These are phyloP conservation scores for Agrocybe chaxingu DNA, from an alignment of 768 basidiomycete genomes.

Conservation along the genomic window DNA sequence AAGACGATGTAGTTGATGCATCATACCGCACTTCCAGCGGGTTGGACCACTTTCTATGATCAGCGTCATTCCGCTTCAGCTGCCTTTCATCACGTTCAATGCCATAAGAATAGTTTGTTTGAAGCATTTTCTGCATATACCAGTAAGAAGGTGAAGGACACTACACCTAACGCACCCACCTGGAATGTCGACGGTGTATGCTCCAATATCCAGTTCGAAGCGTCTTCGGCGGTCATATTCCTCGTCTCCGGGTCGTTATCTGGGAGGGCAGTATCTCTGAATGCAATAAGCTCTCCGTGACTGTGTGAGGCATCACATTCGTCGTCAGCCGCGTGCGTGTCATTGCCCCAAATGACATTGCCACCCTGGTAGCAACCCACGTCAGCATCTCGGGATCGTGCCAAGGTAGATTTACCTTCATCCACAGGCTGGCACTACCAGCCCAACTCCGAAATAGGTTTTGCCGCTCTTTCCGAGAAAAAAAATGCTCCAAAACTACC, in stretches of 20 bases:
- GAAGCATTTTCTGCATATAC: slow-evolving; percentile 66
- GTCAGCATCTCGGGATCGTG: neutral
- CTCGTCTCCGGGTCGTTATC: slow-evolving; percentile 20
- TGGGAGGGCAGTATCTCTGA: slow-evolving; percentile 41
- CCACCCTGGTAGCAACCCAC: slow-evolving; percentile 55
- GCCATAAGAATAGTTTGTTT: slow-evolving; percentile 83
- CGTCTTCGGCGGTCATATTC: slow-evolving; percentile 80
- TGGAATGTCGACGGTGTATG: slow-evolving; percentile 84
- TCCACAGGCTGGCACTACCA: slow-evolving; percentile 91
- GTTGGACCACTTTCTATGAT: slow-evolving; percentile 89
- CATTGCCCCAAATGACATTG: slow-evolving; percentile 79
- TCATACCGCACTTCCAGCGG: slow-evolving; percentile 74
- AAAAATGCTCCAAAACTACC: slow-evolving; percentile 81
- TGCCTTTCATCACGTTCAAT: slow-evolving; percentile 73
- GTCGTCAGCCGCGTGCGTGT: slow-evolving; percentile 79
- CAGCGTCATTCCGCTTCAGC: slow-evolving; percentile 63
- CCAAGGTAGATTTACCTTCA: slow-evolving; percentile 55
- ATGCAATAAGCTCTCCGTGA: slow-evolving; percentile 83
- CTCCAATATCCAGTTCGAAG: slow-evolving; percentile 74
- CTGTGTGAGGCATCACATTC: slow-evolving; percentile 46
- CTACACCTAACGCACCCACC: slow-evolving; percentile 31
- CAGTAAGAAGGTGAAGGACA: neutral
- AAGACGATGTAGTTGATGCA: neutral
- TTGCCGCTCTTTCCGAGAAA: slow-evolving; percentile 85
- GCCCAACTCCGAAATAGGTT: slow-evolving; percentile 94